A percentile compares a stretch with the other conserved stretches of the same genome.
These are phyloP conservation scores for Wickerhamomyces queroliae DNA, from an alignment of 805 yeast genomes.

Conservation along the genomic window DNA sequence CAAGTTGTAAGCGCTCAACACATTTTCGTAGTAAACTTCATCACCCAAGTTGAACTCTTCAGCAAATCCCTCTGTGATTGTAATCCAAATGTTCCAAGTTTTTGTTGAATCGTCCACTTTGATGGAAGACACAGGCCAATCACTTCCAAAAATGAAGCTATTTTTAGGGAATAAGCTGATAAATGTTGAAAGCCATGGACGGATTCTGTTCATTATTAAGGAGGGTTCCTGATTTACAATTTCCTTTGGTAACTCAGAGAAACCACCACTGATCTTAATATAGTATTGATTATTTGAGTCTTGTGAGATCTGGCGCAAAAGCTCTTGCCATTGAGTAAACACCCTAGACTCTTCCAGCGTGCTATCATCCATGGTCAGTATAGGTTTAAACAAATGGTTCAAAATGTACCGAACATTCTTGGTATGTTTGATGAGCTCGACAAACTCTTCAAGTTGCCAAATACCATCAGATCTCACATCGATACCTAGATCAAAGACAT, in stretches of 20 bases:
- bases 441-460: constrained; percentile 35
- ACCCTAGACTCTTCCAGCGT: constrained; percentile 3
- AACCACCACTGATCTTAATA: constrained; percentile 37
- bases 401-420: constrained; percentile 28
- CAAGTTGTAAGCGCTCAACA: constrained; percentile 17
- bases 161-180: constrained; percentile 26
- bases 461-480: constrained; percentile 32
- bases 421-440: constrained; percentile 21
- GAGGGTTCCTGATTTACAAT: constrained; percentile 7
- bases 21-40: constrained; percentile 17
- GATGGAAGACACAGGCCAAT: constrained; percentile 36
- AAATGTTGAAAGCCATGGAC: constrained; percentile 29
- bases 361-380: constrained; percentile 12
- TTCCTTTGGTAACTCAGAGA: constrained; percentile 29
- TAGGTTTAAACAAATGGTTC: constrained; percentile 40
- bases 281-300: constrained; percentile 17
- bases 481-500: constrained; percentile 37
- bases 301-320: constrained; percentile 15
- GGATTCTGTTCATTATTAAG: constrained; percentile 13
- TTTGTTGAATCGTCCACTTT: constrained; percentile 13
- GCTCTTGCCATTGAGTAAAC: constrained; percentile 20
- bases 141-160: constrained; percentile 35
- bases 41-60: constrained; percentile 11
- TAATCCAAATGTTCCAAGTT: constrained; percentile 21
- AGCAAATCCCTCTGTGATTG: constrained; percentile 15